A percentile compares a stretch with the other conserved stretches of the same genome.
phyloP scores from a whole-genome alignment of 2,329 filamentous ascomycete species.

The Colletotrichum sp. region DNA sequence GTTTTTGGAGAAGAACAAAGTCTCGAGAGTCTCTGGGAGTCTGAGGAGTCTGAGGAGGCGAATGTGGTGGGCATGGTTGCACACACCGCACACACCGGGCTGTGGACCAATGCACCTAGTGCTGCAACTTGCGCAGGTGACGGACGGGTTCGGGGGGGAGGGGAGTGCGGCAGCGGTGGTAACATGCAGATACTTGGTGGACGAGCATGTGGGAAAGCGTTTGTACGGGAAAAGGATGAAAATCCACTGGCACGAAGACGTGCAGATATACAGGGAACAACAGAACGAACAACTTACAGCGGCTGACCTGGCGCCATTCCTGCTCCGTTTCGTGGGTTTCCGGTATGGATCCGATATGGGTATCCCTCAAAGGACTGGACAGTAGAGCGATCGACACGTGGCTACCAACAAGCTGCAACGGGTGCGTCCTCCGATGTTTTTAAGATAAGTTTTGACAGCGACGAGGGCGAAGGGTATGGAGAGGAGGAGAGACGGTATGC shows the following conservation, averaged over 20 bases:
- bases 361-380: neutral
- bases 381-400: constrained; percentile 2
- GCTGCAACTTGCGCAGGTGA: constrained; percentile 6
- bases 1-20: neutral
- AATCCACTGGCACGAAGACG: neutral
- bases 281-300: constrained; percentile 9
- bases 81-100: neutral
- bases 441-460: constrained; percentile 3
- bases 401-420: neutral
- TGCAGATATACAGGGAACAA: neutral
- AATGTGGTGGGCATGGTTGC: neutral
- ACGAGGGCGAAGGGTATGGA: neutral
- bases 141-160: neutral
- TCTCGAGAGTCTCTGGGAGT: neutral
- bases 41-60: neutral
- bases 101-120: constrained; percentile 10
- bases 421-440: neutral
- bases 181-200: neutral
- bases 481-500: neutral
- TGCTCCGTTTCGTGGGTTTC: neutral
- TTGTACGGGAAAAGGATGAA: neutral
- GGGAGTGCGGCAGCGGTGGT: neutral
- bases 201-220: neutral
- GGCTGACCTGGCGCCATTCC: constrained; percentile 16
- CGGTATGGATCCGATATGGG: neutral